phyloP scores from a whole-genome alignment of 2,329 filamentous ascomycete species.

The Fusarium dlaminii region DNA sequence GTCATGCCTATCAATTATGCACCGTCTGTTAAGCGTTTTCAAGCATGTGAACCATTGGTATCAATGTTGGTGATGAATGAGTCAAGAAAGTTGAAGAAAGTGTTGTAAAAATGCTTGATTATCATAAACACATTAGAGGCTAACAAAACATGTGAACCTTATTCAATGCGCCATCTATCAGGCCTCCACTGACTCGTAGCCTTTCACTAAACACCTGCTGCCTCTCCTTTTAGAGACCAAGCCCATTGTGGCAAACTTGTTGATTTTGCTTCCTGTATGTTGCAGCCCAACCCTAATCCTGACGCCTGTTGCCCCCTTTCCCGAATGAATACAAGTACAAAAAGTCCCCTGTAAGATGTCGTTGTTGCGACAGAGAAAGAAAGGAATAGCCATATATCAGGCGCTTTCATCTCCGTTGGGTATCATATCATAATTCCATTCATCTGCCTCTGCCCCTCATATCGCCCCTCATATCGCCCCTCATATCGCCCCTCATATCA shows the following conservation, averaged over 20 bases:
- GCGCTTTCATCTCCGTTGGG: not conserved
- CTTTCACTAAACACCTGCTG: not conserved
- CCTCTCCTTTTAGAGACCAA: not conserved
- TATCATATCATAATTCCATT: slow-evolving; percentile 11
- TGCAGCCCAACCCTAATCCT: not conserved
- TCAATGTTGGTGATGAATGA: not conserved
- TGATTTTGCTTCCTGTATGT: not conserved
- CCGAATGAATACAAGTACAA: not conserved
- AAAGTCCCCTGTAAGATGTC: not conserved
- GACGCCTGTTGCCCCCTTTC: slow-evolving; percentile 7
- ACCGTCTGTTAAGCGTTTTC: not conserved
- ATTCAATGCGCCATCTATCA: slow-evolving; percentile 4
- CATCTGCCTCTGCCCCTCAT: slow-evolving; percentile 4
- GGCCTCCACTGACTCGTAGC: not conserved
- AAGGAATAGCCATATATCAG: not conserved
- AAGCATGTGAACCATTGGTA: not conserved
- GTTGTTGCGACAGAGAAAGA: not conserved
- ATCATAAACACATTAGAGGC: slow-evolving; percentile 19
- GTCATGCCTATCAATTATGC: not conserved
- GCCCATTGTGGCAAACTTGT: not conserved
- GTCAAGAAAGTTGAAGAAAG: not conserved
- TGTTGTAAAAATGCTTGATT: not conserved
- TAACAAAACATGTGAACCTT: not conserved
- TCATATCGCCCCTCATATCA: slow-evolving; percentile 12
- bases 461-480: too few relatives aligned